Evolutionary conservation across 75 land plant genomes (phyloP), one percentile per base, ranked within the genome.

Genomic region (Picea sitchensis): DNA sequence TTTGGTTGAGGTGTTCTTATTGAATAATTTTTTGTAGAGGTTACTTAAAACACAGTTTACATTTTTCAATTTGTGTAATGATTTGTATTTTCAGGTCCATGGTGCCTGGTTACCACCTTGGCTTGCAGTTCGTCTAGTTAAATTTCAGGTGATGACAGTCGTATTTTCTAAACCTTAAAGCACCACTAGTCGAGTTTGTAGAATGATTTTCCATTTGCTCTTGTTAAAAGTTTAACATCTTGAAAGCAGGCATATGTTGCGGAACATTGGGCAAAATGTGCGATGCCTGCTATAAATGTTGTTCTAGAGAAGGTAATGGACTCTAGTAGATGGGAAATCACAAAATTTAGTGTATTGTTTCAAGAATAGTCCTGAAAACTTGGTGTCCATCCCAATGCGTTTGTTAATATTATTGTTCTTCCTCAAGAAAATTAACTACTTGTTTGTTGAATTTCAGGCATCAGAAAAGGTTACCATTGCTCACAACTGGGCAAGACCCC

Each of bases 31-130:
- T 47, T 47, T 47, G 7, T 0, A 47, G 54, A 47, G 8, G 8
- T 47, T 47, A 8, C 54, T 47, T 47, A 47, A 47, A 47, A 47
- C 54, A 8, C 54, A 47, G 54, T 9, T 51, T 51, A 51, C 12
- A 9, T 9, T 9, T 51, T 51, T 51, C 11, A 51, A 9, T 51
- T 51, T 51, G 11, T 51, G 56, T 51, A 51, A 51, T 51, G 12
- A 51, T 51, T 51, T 9, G 11, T 51, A 9, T 51, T 51, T 8
- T 51, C 56, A 51, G 91, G 85, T 81, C 34, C 83, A 90, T 75
- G 85, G 91, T 59, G 85, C 85, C 65, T 90, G 90, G 90, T 75
- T 90, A 12, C 91, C 91, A n/a, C 82, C 83, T 59, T 90, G 90
- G 90, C 79, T 87, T 81, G 85, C 80, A 65, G 51, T 72, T 31